Evolutionary conservation across 345 rosid species (phyloP).

Genomic region (Aurinia saxatilis): DNA sequence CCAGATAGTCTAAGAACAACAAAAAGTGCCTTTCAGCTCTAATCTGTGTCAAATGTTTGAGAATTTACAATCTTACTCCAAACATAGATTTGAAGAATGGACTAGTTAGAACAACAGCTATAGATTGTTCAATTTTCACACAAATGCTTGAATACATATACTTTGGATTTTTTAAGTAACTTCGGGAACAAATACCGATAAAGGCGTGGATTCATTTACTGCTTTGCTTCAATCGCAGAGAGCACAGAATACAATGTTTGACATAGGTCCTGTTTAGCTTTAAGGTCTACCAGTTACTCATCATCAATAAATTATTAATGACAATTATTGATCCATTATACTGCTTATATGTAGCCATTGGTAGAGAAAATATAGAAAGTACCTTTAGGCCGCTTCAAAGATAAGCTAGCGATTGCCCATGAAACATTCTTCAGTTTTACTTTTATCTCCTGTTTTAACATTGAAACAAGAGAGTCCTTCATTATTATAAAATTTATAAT

Average conservation of each 20-base stretch:
- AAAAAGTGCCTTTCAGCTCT: not conserved
- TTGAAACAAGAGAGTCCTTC: conserved; percentile 15
- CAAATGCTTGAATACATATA: not conserved
- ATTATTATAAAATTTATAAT: too few species aligned
- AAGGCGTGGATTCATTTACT: not conserved
- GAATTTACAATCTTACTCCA: not conserved
- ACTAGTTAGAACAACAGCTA: not conserved
- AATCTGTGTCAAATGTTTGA: not conserved
- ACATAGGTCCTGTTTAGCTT: not conserved
- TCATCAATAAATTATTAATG: not conserved
- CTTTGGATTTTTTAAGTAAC: not conserved
- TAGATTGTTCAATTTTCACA: not conserved
- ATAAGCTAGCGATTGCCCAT: conserved; percentile 78
- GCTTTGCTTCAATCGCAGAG: not conserved
- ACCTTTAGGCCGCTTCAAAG: conserved; percentile 75
- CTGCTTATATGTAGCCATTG: not conserved
- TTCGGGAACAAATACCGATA: not conserved
- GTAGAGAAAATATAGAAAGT: conserved; percentile 7
- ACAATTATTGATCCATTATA: not conserved
- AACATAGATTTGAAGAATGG: not conserved
- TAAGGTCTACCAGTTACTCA: not conserved
- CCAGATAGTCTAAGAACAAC: not conserved
- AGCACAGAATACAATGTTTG: not conserved
- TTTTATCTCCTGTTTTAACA: conserved; percentile 46
- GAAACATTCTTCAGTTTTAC: conserved; percentile 77